phyloP scores from a whole-genome alignment of 495 filamentous ascomycete genomes.

The Bryoglossum gracile region DNA sequence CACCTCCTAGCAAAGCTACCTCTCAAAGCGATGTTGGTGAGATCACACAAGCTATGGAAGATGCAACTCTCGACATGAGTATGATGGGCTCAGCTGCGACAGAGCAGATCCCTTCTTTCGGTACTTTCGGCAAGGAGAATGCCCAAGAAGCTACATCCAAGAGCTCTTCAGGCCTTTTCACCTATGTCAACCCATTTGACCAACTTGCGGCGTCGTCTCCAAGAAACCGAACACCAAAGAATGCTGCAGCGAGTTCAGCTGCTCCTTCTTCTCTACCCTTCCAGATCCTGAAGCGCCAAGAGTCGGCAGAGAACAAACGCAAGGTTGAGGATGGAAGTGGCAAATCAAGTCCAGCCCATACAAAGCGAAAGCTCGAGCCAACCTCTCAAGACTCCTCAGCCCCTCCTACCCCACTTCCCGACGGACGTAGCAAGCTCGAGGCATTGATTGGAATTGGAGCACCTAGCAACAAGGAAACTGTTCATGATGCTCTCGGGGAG shows the following conservation, averaged over 20 bases:
- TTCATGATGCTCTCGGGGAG: constrained; percentile 62
- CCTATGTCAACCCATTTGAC: constrained; percentile 75
- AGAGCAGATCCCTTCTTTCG: constrained; percentile 11
- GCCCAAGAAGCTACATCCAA: constrained; percentile 25
- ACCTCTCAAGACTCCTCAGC: constrained; percentile 29
- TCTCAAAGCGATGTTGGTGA: constrained; percentile 20
- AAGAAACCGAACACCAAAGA: constrained; percentile 44
- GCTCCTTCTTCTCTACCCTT: constrained; percentile 14
- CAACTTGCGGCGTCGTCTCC: constrained; percentile 62
- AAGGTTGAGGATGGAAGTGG: constrained; percentile 22
- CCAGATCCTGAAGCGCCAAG: constrained; percentile 27
- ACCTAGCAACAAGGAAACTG: constrained; percentile 47
- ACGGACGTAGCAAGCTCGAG: constrained; percentile 29
- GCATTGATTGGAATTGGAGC: constrained; percentile 31
- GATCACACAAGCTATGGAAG: constrained; percentile 19
- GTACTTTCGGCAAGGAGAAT: constrained; percentile 14
- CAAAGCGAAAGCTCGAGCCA: constrained; percentile 36
- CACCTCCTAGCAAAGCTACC: constrained; percentile 19
- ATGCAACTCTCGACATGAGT: constrained; percentile 18
- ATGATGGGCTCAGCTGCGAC: constrained; percentile 17
- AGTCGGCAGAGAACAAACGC: constrained; percentile 18
- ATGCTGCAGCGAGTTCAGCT: constrained; percentile 11
- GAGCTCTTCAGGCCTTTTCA: constrained; percentile 45
- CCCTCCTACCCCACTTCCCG: constrained; percentile 24
- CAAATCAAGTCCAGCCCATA: constrained; percentile 34